A percentile compares a stretch with the other conserved stretches of the same genome.
Evolutionary conservation across 371 early-diverging fungal species (phyloP).

Genomic region (Mortierella sp.): DNA sequence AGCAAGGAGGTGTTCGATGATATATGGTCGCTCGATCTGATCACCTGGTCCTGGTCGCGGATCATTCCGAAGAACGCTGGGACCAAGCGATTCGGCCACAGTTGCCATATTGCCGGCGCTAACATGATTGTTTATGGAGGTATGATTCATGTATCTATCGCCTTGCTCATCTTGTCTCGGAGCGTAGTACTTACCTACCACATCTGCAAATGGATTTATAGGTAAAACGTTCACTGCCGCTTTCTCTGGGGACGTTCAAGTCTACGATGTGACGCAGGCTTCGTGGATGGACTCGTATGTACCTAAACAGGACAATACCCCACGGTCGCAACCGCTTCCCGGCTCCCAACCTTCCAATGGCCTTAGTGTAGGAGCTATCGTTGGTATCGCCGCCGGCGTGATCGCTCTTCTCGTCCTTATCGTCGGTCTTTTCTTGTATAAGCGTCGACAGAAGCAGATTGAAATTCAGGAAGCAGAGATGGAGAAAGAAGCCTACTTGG

Average conservation of each 20-base stretch:
- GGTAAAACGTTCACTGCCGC: neutral
- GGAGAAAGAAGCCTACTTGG: constrained; percentile 50
- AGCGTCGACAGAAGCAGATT: constrained; percentile 44
- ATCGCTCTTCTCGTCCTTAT: constrained; percentile 8
- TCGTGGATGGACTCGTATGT: constrained; percentile 34
- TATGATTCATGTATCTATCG: constrained; percentile 1
- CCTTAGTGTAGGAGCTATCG: constrained; percentile 23
- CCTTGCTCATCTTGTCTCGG: neutral
- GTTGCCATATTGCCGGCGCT: constrained; percentile 39
- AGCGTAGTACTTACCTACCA: neutral
- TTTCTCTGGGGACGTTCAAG: constrained; percentile 28
- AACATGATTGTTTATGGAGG: constrained; percentile 50
- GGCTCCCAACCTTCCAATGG: too few species aligned
- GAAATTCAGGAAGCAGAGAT: constrained; percentile 48
- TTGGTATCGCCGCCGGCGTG: constrained; percentile 36
- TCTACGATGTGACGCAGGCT: constrained; percentile 36
- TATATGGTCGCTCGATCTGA: constrained; percentile 43
- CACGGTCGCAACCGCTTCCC: neutral
- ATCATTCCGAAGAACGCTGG: constrained; percentile 10
- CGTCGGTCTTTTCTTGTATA: constrained; percentile 20
- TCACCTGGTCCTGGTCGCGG: constrained; percentile 40
- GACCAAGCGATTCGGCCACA: constrained; percentile 15
- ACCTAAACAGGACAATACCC: constrained; percentile 44
- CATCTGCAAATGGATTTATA: neutral
- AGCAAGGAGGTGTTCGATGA: constrained; percentile 7